Conservation (phyloP, 2,329 filamentous ascomycete species). For the Colletotrichum theobromicola region DNA sequence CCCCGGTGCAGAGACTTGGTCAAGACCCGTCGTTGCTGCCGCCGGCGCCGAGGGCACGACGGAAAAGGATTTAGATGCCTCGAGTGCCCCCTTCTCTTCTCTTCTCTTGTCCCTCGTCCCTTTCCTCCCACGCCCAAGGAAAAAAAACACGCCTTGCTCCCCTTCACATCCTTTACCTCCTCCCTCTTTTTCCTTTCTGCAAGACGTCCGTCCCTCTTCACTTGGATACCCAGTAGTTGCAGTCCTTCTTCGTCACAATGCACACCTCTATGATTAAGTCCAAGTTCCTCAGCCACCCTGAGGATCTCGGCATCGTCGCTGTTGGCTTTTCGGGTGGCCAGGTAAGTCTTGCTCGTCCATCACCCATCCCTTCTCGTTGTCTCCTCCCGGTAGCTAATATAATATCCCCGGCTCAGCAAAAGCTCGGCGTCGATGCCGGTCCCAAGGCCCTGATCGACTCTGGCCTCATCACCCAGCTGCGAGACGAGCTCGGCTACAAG, state of each 20-base stretch:
- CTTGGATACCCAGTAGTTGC: not conserved
- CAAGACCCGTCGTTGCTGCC: not conserved
- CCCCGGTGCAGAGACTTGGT: not conserved
- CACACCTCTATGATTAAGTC: slow-evolving; percentile 60
- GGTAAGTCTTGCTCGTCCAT: slow-evolving; percentile 60
- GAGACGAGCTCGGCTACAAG: slow-evolving; percentile 85
- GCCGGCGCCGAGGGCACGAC: not conserved
- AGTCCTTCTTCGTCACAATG: slow-evolving; percentile 37
- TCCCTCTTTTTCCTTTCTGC: not conserved
- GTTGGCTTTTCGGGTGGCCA: slow-evolving; percentile 97
- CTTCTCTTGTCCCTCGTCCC: not conserved
- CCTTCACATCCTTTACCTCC: not conserved
- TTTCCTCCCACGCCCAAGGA: not conserved
- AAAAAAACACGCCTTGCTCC: not conserved
- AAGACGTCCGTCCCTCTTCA: not conserved
- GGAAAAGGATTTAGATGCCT: slow-evolving; percentile 7
- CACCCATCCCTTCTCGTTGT: not conserved
- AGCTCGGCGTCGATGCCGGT: slow-evolving; percentile 89
- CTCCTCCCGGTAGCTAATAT: not conserved
- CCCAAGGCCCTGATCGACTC: slow-evolving; percentile 88
- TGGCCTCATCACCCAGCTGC: slow-evolving; percentile 83
- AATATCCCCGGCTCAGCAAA: slow-evolving; percentile 63
- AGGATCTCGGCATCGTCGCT: slow-evolving; percentile 88
- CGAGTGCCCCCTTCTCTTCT: not conserved
- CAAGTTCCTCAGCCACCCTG: slow-evolving; percentile 80